Percentiles rank a stretch among this genome's conserved stretches.
phyloP scores from a whole-genome alignment of 2,329 filamentous ascomycete species.

The Alternaria infectoria region DNA sequence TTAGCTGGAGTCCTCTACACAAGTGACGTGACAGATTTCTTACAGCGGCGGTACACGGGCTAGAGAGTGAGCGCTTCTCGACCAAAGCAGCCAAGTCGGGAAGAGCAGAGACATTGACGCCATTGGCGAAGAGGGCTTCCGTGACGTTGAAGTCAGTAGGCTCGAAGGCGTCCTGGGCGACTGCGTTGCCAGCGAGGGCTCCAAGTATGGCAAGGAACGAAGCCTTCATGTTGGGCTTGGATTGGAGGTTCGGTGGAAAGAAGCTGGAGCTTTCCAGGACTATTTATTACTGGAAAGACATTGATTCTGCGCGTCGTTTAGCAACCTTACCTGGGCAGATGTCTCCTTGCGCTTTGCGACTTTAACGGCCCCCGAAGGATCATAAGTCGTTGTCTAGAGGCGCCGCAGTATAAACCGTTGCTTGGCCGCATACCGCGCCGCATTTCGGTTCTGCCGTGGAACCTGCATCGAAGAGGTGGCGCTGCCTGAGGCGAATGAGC shows the following conservation, averaged over 20 bases:
- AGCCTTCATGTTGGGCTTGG: not conserved
- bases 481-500: not conserved
- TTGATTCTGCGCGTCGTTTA: not conserved
- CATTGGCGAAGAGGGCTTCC: constrained; percentile 19
- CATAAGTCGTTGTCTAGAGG: not conserved
- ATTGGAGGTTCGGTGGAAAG: not conserved
- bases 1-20: not conserved
- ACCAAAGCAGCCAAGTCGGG: constrained; percentile 7
- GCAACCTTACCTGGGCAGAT: not conserved
- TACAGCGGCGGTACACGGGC: constrained; percentile 20
- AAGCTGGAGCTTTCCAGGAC: not conserved
- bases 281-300: not conserved
- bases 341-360: not conserved
- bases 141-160: constrained; percentile 16
- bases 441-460: not conserved
- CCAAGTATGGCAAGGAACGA: not conserved
- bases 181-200: not conserved
- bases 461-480: not conserved
- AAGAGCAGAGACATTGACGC: constrained; percentile 16
- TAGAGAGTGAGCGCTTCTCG: not conserved
- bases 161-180: constrained; percentile 10
- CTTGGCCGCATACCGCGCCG: constrained; percentile 1
- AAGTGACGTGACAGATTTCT: not conserved
- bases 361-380: not conserved
- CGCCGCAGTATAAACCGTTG: not conserved